Percentiles rank a stretch among this genome's conserved stretches.
These are phyloP conservation scores for Phlegmacium glaucopus DNA, from an alignment of 768 basidiomycete genomes.

Conservation along the genomic window DNA sequence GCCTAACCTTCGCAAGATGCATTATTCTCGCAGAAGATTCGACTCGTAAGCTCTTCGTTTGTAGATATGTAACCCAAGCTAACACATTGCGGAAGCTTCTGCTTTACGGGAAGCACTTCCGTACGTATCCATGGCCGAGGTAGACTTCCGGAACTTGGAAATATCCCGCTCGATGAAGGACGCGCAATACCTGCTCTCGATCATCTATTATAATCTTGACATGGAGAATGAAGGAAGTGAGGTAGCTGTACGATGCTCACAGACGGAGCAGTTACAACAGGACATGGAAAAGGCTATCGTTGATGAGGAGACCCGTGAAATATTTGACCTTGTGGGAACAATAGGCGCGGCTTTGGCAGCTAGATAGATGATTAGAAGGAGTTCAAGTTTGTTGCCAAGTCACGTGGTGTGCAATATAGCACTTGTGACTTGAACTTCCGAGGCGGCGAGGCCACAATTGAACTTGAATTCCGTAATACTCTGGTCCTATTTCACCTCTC, in stretches of 20 bases:
- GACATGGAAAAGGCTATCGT: constrained; percentile 39
- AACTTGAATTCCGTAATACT: neutral
- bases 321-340: constrained; percentile 55
- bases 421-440: neutral
- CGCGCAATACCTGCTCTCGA: constrained; percentile 68
- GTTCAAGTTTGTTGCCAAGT: constrained; percentile 7
- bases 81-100: constrained; percentile 23
- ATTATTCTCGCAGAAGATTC: constrained; percentile 57
- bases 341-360: constrained; percentile 56
- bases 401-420: constrained; percentile 8
- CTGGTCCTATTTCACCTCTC: constrained; percentile 12
- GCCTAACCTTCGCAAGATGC: constrained; percentile 71
- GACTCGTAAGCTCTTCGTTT: constrained; percentile 33
- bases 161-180: constrained; percentile 59
- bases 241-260: constrained; percentile 44
- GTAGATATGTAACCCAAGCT: neutral
- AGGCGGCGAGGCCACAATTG: neutral
- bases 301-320: constrained; percentile 50
- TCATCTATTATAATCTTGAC: constrained; percentile 70
- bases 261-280: constrained; percentile 38
- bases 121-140: constrained; percentile 60
- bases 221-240: constrained; percentile 53
- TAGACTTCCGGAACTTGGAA: constrained; percentile 58
- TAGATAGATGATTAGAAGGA: constrained; percentile 15
- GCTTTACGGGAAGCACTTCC: constrained; percentile 54